Conservation (phyloP, 1,139 yeast species). For the Saccharomyces pastorianus region DNA sequence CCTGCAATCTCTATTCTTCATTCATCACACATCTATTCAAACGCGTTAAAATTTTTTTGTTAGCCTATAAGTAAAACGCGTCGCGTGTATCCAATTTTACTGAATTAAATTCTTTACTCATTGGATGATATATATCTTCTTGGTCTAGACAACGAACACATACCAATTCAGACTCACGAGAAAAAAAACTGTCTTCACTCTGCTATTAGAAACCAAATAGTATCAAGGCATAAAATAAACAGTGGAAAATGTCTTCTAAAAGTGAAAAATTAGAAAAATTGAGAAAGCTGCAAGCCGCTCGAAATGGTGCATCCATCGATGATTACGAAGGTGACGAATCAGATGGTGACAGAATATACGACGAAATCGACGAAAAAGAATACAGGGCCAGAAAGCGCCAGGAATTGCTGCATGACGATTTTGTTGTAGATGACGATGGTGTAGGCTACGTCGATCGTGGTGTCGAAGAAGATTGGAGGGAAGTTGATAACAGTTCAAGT, state of each 20-base stretch:
- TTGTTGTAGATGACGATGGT: constrained; percentile 89
- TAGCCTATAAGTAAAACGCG: background rate
- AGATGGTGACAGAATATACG: constrained; percentile 53
- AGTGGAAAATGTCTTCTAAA: background rate
- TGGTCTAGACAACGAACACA: background rate
- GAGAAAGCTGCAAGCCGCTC: constrained; percentile 21
- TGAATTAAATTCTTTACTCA: background rate
- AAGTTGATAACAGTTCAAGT: constrained; percentile 26
- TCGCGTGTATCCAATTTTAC: background rate
- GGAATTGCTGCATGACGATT: constrained; percentile 79
- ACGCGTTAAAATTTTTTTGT: background rate
- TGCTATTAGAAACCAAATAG: background rate
- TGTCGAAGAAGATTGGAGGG: constrained; percentile 64
- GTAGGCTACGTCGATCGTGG: constrained; percentile 83
- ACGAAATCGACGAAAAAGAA: constrained; percentile 76
- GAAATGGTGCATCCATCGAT: constrained; percentile 14
- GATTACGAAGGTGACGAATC: constrained; percentile 31
- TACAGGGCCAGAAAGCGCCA: constrained; percentile 70
- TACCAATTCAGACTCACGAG: background rate
- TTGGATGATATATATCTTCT: background rate
- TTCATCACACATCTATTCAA: background rate
- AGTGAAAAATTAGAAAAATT: constrained; percentile 22
- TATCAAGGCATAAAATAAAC: background rate
- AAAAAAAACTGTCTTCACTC: background rate
- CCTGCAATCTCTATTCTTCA: background rate